These are phyloP conservation scores for Claviceps sorghi DNA, from an alignment of 2,329 filamentous ascomycete genomes.

Conservation along the genomic window DNA sequence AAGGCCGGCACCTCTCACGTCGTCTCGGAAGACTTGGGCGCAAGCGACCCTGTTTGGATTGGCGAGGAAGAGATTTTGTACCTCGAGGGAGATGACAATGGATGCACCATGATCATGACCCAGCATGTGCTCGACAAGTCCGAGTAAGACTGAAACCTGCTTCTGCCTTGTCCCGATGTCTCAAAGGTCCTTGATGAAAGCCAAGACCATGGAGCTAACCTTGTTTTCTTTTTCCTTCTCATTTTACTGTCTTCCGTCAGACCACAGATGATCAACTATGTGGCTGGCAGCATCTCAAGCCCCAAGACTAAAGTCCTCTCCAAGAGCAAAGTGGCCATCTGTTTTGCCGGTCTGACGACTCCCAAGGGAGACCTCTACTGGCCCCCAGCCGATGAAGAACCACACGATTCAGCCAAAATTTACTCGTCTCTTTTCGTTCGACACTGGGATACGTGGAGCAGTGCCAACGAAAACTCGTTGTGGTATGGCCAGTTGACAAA, in stretches of 20 bases:
- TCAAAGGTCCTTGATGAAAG: too few relatives aligned
- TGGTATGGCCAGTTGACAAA: conserved; percentile 53
- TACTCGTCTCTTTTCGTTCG: conserved; percentile 65
- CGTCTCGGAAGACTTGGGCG: conserved; percentile 49
- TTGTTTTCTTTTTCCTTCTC: background rate
- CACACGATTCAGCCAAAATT: conserved; percentile 49
- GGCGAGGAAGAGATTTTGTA: conserved; percentile 46
- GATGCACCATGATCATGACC: conserved; percentile 31
- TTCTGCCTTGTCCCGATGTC: too few relatives aligned
- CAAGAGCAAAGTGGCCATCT: conserved; percentile 36
- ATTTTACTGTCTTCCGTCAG: too few relatives aligned
- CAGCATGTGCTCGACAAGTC: conserved; percentile 19
- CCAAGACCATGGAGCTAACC: background rate
- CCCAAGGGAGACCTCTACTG: conserved; percentile 57
- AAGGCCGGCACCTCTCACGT: conserved; percentile 48
- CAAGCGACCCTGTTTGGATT: conserved; percentile 65
- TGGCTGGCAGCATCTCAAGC: conserved; percentile 42
- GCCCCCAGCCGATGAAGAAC: conserved; percentile 42
- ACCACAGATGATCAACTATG: conserved; percentile 30
- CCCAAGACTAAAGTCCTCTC: conserved; percentile 41
- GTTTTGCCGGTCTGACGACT: conserved; percentile 49
- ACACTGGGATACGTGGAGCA: conserved; percentile 70
- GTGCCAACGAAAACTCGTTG: conserved; percentile 53
- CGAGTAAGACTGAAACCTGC: conserved; percentile 20
- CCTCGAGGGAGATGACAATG: conserved; percentile 36